Conservation (phyloP, 2,329 filamentous ascomycete species). For the Moelleriella libera region DNA sequence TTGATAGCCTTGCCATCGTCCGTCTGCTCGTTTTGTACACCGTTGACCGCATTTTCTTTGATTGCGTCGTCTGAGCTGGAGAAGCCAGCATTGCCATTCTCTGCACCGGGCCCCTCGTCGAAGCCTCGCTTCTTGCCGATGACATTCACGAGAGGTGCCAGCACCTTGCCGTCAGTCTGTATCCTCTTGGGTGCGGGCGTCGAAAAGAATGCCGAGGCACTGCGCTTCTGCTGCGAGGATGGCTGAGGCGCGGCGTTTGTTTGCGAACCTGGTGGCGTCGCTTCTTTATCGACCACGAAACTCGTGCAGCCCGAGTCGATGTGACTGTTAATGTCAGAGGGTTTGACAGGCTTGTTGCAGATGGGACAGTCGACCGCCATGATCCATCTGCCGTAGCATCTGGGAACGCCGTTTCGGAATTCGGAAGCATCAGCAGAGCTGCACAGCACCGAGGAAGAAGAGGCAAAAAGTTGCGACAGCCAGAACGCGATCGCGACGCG, state of each 20-base stretch:
- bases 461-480: too few species aligned
- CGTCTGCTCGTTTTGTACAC: conserved; percentile 11
- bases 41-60: conserved; percentile 7
- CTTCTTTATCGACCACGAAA: conserved; percentile 43
- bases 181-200: conserved; percentile 44
- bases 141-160: conserved; percentile 19
- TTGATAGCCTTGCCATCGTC: conserved; percentile 29
- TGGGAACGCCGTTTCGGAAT: too few species aligned
- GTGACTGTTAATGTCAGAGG: conserved; percentile 73
- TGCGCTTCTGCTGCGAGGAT: conserved; percentile 34
- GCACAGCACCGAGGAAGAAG: too few species aligned
- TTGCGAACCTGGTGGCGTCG: conserved; percentile 15
- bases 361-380: conserved; percentile 63
- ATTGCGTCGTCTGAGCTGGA: too few species aligned
- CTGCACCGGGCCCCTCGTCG: conserved; percentile 36
- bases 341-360: conserved; percentile 59
- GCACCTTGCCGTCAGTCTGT: conserved; percentile 14
- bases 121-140: conserved; percentile 35
- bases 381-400: neutral
- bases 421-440: too few species aligned
- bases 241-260: neutral
- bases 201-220: conserved; percentile 42
- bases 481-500: too few species aligned
- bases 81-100: neutral
- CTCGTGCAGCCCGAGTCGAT: conserved; percentile 70